phyloP scores from a whole-genome alignment of 345 rosid species.

The Brassica incana region DNA sequence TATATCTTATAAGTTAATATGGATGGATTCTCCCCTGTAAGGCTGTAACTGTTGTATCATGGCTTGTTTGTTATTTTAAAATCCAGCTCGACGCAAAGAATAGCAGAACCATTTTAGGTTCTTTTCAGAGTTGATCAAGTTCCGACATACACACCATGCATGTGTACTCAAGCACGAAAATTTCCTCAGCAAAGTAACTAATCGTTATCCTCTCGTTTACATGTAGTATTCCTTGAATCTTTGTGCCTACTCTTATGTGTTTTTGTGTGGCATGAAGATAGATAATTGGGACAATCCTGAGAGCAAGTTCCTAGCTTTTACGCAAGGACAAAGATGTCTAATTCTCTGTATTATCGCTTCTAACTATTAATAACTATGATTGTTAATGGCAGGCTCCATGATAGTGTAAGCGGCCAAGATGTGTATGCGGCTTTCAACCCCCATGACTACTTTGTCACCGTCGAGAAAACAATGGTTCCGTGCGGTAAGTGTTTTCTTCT shows the following conservation, averaged over 20 bases:
- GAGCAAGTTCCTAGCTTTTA: slow-evolving; percentile 92
- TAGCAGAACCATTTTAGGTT: slow-evolving; percentile 65
- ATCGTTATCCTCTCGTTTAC: neutral
- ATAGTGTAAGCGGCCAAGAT: slow-evolving; percentile 48
- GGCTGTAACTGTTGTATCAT: too few species aligned
- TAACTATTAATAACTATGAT: neutral
- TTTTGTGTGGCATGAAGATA: slow-evolving; percentile 74
- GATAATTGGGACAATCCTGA: slow-evolving; percentile 67
- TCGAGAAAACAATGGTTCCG: slow-evolving; percentile 64
- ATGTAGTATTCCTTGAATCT: neutral
- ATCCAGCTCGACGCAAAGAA: slow-evolving; percentile 54
- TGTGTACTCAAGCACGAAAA: slow-evolving; percentile 50
- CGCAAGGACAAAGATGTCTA: slow-evolving; percentile 48
- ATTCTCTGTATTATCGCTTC: neutral
- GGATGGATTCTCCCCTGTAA: too few species aligned
- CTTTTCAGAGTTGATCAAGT: slow-evolving; percentile 73
- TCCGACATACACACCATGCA: slow-evolving; percentile 47
- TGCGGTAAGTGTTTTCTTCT: slow-evolving; percentile 58
- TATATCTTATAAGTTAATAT: too few species aligned
- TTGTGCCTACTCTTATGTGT: slow-evolving; percentile 2
- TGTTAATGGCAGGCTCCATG: slow-evolving; percentile 62
- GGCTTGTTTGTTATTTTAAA: too few species aligned
- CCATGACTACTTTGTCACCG: slow-evolving; percentile 62
- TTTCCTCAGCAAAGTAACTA: slow-evolving; percentile 62
- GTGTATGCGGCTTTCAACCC: slow-evolving; percentile 78